Evolutionary conservation across 2,329 filamentous ascomycete species (phyloP).

Genomic region (Sodiomyces alkalinus): DNA sequence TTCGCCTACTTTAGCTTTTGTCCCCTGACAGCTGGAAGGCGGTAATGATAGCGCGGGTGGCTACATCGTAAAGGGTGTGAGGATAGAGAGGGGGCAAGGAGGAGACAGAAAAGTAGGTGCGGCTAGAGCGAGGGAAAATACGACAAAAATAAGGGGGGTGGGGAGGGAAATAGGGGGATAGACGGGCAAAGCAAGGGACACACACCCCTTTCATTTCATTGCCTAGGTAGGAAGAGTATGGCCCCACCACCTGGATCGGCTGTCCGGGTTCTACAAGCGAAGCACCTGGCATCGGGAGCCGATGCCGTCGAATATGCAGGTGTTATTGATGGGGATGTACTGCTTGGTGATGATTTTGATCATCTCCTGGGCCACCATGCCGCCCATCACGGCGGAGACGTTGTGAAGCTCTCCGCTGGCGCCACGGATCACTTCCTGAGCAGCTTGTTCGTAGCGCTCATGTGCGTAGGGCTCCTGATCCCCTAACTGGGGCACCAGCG

Average conservation of each 20-base stretch:
- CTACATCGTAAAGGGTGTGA: neutral
- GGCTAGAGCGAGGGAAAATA: neutral
- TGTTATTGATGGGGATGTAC: conserved; percentile 57
- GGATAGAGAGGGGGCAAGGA: neutral
- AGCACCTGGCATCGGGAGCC: conserved; percentile 44
- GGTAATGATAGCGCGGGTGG: too few species aligned
- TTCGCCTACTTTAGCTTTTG: too few species aligned
- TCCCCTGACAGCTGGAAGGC: too few species aligned
- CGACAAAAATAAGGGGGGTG: neutral
- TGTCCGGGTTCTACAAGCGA: conserved; percentile 25
- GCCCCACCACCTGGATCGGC: conserved; percentile 8
- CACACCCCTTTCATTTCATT: neutral
- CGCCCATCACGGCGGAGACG: conserved; percentile 72
- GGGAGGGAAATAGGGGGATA: neutral
- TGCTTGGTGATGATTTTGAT: conserved; percentile 76
- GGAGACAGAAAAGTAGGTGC: too few species aligned
- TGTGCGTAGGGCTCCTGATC: conserved; percentile 32
- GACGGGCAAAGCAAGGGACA: neutral
- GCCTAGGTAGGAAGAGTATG: conserved; percentile 5
- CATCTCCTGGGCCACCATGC: conserved; percentile 90
- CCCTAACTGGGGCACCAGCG: conserved; percentile 27
- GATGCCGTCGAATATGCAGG: conserved; percentile 56
- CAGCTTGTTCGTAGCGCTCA: conserved; percentile 35
- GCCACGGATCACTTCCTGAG: conserved; percentile 58
- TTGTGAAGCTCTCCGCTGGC: conserved; percentile 84